Percentiles rank a stretch among this genome's conserved stretches.
Conservation (phyloP, 352 stramenopile genomes). For the Peronospora belbahrii region DNA sequence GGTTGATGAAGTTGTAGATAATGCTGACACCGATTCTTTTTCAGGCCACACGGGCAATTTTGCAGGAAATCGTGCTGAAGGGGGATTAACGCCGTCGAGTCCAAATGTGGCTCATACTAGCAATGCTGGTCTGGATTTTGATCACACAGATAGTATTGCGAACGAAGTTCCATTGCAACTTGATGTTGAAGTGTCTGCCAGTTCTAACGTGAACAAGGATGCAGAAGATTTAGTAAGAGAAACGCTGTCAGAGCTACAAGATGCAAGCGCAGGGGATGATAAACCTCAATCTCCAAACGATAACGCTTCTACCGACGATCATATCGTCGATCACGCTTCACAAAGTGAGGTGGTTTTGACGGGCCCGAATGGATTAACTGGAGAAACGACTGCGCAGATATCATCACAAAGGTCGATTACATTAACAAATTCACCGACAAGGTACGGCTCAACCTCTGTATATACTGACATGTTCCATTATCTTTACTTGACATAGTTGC, state of each 20-base stretch:
- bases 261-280: neutral
- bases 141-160: neutral
- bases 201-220: neutral
- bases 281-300: neutral
- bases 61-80: constrained; percentile 9
- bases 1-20: constrained; percentile 11
- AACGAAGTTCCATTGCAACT: constrained; percentile 1
- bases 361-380: neutral
- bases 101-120: constrained; percentile 4
- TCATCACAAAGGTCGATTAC: neutral
- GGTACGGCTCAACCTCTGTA: constrained; percentile 8
- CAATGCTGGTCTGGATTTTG: neutral
- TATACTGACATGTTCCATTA: neutral
- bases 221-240: neutral
- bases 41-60: neutral
- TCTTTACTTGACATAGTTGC: neutral
- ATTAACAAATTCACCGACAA: constrained; percentile 6
- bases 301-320: neutral
- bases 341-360: constrained; percentile 11
- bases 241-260: neutral
- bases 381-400: neutral
- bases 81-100: constrained; percentile 2
- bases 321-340: neutral
- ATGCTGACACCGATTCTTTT: neutral
- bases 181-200: neutral